Evolutionary conservation across 2,329 filamentous ascomycete genomes (phyloP), one percentile per base, ranked within the genome.

Genomic region (Cladosporium sphaerospermum): DNA sequence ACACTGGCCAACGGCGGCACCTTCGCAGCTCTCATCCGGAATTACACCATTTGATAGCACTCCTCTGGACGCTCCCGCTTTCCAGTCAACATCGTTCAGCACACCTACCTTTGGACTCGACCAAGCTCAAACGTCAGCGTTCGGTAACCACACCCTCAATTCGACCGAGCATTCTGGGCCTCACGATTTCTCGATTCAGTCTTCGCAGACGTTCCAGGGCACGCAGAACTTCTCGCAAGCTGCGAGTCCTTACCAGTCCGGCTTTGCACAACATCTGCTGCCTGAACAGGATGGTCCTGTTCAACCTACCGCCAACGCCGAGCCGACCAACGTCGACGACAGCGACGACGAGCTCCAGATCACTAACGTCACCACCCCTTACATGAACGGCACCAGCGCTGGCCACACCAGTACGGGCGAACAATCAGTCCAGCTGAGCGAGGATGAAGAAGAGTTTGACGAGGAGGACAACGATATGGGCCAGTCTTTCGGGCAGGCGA

Each of bases 401-500:
- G 48, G 18, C 43, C n/a, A 59, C 40, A 59, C 37, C 53, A 55
- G 1, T 58, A 59, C 42, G 9, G 48, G 48, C 16, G 16, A 43
- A 14, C 16, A 28, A 6, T 51, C 45, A 55, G 58, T 45, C 50
- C 52, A 48, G 52, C 55, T 9, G 54, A 61, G 40, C 18, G 49
- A 59, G 14, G 42, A 54, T 10, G 42, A 54, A 6, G 23, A 39
- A 19, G 23, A 43, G 13, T 16, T 44, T 11, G 53, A 16, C 10
- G 33, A 49, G 11, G 45, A 34, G 14, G 44, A 42, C 23, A 42
- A 47, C 32, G 36, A 39, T 9, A 9, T 14, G 13, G 13, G 16
- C 6, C 13, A 39, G 36, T 9, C 16, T 5, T 14, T 14, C 16
- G 42, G 52, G 10, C 56, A 61, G 31, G 41, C 51, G 10, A 59